phyloP scores from a whole-genome alignment of 257 asterid species.

The Cynanchum wilfordii region DNA sequence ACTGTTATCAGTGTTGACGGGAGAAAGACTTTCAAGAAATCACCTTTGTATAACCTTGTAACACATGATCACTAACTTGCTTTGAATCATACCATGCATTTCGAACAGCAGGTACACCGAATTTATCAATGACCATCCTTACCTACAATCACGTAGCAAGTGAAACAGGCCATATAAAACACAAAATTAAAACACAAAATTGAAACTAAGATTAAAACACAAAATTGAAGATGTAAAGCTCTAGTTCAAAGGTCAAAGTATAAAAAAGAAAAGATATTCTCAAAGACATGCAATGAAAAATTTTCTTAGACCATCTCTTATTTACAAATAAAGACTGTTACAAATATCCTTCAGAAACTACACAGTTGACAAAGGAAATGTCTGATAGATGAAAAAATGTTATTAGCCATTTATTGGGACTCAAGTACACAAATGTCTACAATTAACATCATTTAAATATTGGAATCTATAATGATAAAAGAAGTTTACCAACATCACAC shows the following conservation, averaged over 20 bases:
- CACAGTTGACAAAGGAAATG: background rate
- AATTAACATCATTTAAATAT: background rate
- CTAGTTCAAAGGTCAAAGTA: background rate
- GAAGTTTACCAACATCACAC: slow-evolving; percentile 58
- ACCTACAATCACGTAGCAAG: slow-evolving; percentile 40
- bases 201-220: background rate
- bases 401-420: background rate
- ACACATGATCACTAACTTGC: slow-evolving; percentile 68
- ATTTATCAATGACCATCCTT: slow-evolving; percentile 62
- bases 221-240: background rate
- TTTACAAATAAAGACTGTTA: background rate
- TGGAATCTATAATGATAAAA: slow-evolving; percentile 4
- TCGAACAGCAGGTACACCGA: slow-evolving; percentile 64
- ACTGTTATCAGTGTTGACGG: background rate
- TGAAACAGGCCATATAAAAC: background rate
- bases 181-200: background rate
- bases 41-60: slow-evolving; percentile 92
- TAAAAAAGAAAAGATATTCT: background rate
- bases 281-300: background rate
- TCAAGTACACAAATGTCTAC: background rate
- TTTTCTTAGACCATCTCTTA: background rate
- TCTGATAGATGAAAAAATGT: background rate
- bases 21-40: slow-evolving; percentile 16
- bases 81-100: slow-evolving; percentile 78
- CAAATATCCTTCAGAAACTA: background rate